Conservation (phyloP, 768 basidiomycete species). For the Amanita rimosa region DNA sequence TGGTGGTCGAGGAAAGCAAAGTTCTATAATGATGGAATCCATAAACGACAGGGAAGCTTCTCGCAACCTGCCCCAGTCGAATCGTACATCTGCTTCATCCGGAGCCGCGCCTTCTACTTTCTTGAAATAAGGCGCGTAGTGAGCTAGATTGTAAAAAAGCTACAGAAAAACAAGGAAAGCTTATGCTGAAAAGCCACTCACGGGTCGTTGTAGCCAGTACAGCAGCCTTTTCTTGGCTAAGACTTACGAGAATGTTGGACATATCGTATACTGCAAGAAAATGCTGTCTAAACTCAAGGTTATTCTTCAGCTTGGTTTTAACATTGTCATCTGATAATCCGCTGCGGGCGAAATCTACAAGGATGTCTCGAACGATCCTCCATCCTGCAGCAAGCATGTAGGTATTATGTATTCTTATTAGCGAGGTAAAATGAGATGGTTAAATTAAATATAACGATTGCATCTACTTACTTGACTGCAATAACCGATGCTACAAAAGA, state of each 20-base stretch:
- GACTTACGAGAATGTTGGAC: slow-evolving; percentile 44
- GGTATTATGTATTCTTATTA: slow-evolving; percentile 62
- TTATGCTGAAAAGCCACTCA: slow-evolving; percentile 21
- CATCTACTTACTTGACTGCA: slow-evolving; percentile 38
- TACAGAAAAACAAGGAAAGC: background rate
- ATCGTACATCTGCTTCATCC: slow-evolving; percentile 42
- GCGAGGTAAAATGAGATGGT: background rate
- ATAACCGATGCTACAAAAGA: slow-evolving; percentile 46
- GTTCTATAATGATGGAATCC: slow-evolving; percentile 75
- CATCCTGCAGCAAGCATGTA: slow-evolving; percentile 79
- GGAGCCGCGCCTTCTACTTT: slow-evolving; percentile 21
- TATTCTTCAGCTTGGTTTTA: slow-evolving; percentile 40
- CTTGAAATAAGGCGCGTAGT: slow-evolving; percentile 67
- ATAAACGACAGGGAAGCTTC: slow-evolving; percentile 65
- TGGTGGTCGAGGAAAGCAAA: slow-evolving; percentile 61
- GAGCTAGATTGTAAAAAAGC: slow-evolving; percentile 30
- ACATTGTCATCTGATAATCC: slow-evolving; percentile 44
- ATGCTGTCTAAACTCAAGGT: slow-evolving; percentile 37
- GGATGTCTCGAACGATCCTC: slow-evolving; percentile 54
- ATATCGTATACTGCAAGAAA: slow-evolving; percentile 61
- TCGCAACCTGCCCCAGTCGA: slow-evolving; percentile 54
- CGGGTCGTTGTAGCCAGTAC: slow-evolving; percentile 60
- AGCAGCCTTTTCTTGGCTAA: slow-evolving; percentile 56
- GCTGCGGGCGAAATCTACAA: slow-evolving; percentile 42
- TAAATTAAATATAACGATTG: background rate